phyloP scores from a whole-genome alignment of 768 basidiomycete genomes.

The Suillus ampliporus region DNA sequence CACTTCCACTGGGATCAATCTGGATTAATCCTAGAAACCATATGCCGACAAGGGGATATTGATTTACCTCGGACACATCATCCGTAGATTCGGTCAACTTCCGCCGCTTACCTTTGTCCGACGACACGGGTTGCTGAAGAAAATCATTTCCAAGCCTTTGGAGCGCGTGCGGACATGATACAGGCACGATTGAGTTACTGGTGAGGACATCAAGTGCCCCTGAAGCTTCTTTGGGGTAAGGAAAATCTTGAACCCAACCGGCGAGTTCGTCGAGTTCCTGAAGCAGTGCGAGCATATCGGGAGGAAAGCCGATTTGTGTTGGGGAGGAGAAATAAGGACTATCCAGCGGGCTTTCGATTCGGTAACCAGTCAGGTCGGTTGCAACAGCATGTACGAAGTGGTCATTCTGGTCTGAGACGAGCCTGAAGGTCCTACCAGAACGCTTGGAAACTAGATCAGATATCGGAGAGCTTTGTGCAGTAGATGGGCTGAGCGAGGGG shows the following conservation, averaged over 20 bases:
- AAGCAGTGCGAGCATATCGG: constrained; percentile 33
- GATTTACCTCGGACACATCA: neutral
- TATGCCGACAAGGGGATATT: neutral
- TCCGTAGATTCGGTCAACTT: constrained; percentile 10
- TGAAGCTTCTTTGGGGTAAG: constrained; percentile 18
- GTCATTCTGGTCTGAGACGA: constrained; percentile 21
- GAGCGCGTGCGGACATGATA: constrained; percentile 2
- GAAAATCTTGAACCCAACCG: constrained; percentile 28
- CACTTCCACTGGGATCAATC: neutral
- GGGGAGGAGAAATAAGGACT: constrained; percentile 1
- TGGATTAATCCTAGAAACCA: neutral
- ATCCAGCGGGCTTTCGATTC: constrained; percentile 2
- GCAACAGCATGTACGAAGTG: constrained; percentile 23
- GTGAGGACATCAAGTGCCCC: neutral
- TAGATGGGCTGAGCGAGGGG: constrained; percentile 25
- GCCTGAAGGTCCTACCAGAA: constrained; percentile 21
- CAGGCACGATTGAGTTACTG: constrained; percentile 3
- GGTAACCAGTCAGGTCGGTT: neutral
- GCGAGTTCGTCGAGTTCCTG: constrained; percentile 35
- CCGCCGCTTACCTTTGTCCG: constrained; percentile 31
- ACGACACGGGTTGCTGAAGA: neutral
- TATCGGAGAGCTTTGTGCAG: constrained; percentile 2
- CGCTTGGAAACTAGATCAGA: constrained; percentile 23
- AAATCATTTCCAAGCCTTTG: neutral
- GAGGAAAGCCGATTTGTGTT: constrained; percentile 25